Percentiles rank a stretch among this genome's conserved stretches.
Conservation (phyloP, 75 land plant genomes). For the Azolla pinnata region DNA sequence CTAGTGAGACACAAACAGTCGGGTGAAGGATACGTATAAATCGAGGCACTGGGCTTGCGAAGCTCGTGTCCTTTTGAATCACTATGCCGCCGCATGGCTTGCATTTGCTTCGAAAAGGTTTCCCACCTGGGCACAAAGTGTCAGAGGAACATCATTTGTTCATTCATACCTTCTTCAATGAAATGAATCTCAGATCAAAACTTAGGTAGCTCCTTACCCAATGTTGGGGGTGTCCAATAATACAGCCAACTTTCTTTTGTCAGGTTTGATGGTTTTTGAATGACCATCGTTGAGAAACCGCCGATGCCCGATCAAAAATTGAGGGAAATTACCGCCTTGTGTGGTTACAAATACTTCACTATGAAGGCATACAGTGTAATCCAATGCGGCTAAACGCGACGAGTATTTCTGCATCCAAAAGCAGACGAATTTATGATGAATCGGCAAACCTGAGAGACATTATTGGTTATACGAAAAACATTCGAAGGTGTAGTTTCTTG, state of each 20-base stretch:
- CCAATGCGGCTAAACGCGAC: slow-evolving; percentile 77
- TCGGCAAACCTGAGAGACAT: too few species aligned
- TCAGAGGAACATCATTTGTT: too few species aligned
- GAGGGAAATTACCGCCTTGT: slow-evolving; percentile 87
- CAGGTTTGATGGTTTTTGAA: slow-evolving; percentile 69
- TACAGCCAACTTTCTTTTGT: slow-evolving; percentile 57
- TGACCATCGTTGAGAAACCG: slow-evolving; percentile 70
- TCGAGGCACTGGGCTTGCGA: slow-evolving; percentile 68
- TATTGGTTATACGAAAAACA: too few species aligned
- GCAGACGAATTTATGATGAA: too few species aligned
- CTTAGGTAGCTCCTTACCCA: slow-evolving; percentile 42
- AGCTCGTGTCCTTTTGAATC: slow-evolving; percentile 75
- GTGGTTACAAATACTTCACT: slow-evolving; percentile 90
- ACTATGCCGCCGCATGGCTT: slow-evolving; percentile 70
- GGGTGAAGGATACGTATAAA: slow-evolving; percentile 87
- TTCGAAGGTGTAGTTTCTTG: too few species aligned
- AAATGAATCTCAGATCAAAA: too few species aligned
- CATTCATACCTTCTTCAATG: too few species aligned
- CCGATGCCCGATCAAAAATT: slow-evolving; percentile 79
- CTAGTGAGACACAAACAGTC: slow-evolving; percentile 77
- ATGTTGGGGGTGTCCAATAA: slow-evolving; percentile 44
- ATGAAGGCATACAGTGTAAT: slow-evolving; percentile 62
- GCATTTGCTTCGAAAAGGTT: slow-evolving; percentile 59
- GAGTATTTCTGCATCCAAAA: slow-evolving; percentile 54
- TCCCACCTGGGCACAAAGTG: too few species aligned